Evolutionary conservation across 148 eudicot genomes (phyloP).

Genomic region (Hydrangea macrophylla): DNA sequence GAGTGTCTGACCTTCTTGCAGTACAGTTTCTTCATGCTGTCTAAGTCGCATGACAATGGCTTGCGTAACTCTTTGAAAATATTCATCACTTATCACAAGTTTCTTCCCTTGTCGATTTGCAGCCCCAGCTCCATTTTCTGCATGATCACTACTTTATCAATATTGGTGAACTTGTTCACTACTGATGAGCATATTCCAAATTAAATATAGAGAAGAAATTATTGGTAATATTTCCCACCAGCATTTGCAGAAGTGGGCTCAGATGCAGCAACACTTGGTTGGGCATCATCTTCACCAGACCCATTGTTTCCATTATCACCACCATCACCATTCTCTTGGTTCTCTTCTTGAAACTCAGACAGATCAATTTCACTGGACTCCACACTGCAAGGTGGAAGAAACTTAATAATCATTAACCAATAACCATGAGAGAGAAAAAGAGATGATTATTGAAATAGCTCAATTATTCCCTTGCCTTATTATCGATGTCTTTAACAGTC

Average conservation of each 20-base stretch:
- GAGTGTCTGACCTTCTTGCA: slow-evolving; percentile 51
- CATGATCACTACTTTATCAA: slow-evolving; percentile 11
- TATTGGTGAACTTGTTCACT: not conserved
- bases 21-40: slow-evolving; percentile 72
- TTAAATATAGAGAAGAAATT: not conserved
- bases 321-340: slow-evolving; percentile 36
- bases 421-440: not conserved
- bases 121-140: slow-evolving; percentile 53
- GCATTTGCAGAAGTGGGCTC: slow-evolving; percentile 41
- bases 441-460: not conserved
- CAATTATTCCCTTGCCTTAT: slow-evolving; percentile 58
- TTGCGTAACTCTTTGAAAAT: slow-evolving; percentile 85
- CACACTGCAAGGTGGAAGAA: slow-evolving; percentile 60
- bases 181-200: not conserved
- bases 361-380: slow-evolving; percentile 92
- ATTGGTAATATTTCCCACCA: slow-evolving; percentile 34
- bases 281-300: slow-evolving; percentile 41
- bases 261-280: slow-evolving; percentile 27
- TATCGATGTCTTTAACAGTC: slow-evolving; percentile 81
- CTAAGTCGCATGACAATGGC: slow-evolving; percentile 88
- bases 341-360: slow-evolving; percentile 80
- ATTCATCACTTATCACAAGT: slow-evolving; percentile 77
- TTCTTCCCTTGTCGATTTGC: slow-evolving; percentile 52
- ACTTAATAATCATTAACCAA: not conserved
- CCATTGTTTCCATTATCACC: slow-evolving; percentile 32